Percentiles rank a stretch among this genome's conserved stretches.
These are phyloP conservation scores for Iberis amara DNA, from an alignment of 441 rosid genomes.

Conservation along the genomic window DNA sequence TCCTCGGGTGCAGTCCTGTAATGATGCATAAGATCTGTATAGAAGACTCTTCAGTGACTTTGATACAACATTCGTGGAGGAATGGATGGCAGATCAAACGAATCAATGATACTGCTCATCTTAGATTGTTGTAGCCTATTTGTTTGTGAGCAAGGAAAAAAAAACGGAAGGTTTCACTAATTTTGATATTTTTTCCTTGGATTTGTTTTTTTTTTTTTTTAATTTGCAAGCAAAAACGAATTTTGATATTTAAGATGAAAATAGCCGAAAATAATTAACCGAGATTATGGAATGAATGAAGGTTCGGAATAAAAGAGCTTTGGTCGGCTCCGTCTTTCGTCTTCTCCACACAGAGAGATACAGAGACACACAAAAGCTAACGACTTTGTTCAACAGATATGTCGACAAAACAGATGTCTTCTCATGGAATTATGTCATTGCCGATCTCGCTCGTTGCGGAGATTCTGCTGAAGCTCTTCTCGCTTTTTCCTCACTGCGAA, in stretches of 20 bases:
- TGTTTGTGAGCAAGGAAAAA: slow-evolving; percentile 15
- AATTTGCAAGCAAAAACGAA: neutral
- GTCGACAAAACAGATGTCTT: slow-evolving; percentile 61
- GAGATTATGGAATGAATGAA: slow-evolving; percentile 34
- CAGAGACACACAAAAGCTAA: slow-evolving; percentile 44
- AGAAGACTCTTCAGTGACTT: slow-evolving; percentile 88
- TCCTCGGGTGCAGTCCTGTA: slow-evolving; percentile 73
- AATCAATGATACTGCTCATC: slow-evolving; percentile 81
- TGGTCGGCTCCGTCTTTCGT: slow-evolving; percentile 11
- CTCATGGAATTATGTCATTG: slow-evolving; percentile 81
- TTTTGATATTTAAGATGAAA: slow-evolving; percentile 5
- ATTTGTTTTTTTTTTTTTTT: slow-evolving; percentile 14
- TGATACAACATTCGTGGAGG: slow-evolving; percentile 77
- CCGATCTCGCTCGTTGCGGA: slow-evolving; percentile 70
- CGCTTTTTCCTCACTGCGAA: slow-evolving; percentile 77
- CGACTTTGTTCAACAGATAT: slow-evolving; percentile 57
- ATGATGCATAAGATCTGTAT: slow-evolving; percentile 72
- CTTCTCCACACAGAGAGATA: slow-evolving; percentile 25
- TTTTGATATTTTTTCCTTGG: slow-evolving; percentile 8
- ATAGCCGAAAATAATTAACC: neutral
- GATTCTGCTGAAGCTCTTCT: slow-evolving; percentile 68
- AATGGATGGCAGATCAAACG: slow-evolving; percentile 95
- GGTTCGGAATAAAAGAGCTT: slow-evolving; percentile 25
- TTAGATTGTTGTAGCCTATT: slow-evolving; percentile 65
- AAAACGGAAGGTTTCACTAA: slow-evolving; percentile 3